phyloP scores from a whole-genome alignment of 2,329 filamentous ascomycete genomes.

The Penicillium hesseltinei region DNA sequence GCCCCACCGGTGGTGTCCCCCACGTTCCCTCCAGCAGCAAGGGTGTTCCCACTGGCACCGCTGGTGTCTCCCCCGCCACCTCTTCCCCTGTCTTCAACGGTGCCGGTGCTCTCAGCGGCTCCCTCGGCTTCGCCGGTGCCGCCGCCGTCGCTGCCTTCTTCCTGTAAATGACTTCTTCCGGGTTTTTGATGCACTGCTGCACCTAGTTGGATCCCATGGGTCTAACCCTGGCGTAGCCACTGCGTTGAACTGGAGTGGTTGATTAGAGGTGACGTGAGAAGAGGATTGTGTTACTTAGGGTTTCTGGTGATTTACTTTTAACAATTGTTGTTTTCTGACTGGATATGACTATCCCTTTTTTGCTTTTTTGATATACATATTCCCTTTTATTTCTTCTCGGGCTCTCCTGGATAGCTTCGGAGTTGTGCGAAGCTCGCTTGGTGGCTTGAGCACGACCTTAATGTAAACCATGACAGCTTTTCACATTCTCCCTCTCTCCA shows the following conservation, averaged over 20 bases:
- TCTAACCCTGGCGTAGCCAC: background rate
- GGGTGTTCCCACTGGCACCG: slow-evolving; percentile 3
- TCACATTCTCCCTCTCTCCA: slow-evolving; percentile 20
- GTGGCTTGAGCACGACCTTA: slow-evolving; percentile 30
- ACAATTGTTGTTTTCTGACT: slow-evolving; percentile 26
- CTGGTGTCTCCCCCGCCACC: slow-evolving; percentile 11
- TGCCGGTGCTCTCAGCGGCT: slow-evolving; percentile 30
- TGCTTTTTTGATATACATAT: slow-evolving; percentile 25
- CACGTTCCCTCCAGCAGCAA: slow-evolving; percentile 20
- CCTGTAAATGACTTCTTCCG: slow-evolving; percentile 29
- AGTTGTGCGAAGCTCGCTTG: slow-evolving; percentile 29
- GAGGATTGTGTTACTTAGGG: slow-evolving; percentile 26
- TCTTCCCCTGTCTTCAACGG: slow-evolving; percentile 26
- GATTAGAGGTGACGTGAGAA: slow-evolving; percentile 10
- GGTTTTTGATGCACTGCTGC: slow-evolving; percentile 11
- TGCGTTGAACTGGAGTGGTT: slow-evolving; percentile 4
- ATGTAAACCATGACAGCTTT: slow-evolving; percentile 33
- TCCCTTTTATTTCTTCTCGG: slow-evolving; percentile 21
- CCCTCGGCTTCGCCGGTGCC: slow-evolving; percentile 30
- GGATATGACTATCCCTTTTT: slow-evolving; percentile 25
- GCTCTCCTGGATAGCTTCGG: slow-evolving; percentile 30
- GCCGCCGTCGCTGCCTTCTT: slow-evolving; percentile 33
- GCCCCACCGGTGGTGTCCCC: slow-evolving; percentile 18
- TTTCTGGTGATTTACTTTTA: slow-evolving; percentile 22
- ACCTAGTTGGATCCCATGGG: slow-evolving; percentile 4